Evolutionary conservation across 352 stramenopile species (phyloP), one percentile per base, ranked within the genome.

Genomic region (Pythium insidiosum): DNA sequence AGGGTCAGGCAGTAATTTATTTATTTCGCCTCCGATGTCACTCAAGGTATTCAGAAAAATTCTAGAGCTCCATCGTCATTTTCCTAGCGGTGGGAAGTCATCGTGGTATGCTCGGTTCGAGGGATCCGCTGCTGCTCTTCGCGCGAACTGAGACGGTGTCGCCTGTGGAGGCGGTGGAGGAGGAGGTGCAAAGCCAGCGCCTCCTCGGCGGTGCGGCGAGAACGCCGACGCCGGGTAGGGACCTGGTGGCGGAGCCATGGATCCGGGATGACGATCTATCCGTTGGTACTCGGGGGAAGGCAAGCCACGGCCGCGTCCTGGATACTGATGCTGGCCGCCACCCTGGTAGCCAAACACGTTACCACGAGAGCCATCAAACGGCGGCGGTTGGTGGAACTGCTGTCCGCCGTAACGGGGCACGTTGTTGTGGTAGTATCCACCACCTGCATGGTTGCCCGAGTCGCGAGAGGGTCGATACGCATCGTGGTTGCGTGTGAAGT

Each of bases 401-500:
- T 15, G 9, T 0, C 46, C 46, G 19, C 39, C 45, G 23, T 45
- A 53, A 16, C 53, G 53, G 5, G 46, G 35, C 0, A 39, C 46
- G 16, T 56, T 41, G 22, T 61, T 48, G 35, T 50, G 47, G 44
- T 53, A 50, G 9, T 47, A 26, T 7, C 26, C 43, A 34, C 9
- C 38, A 18, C 38, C 38, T 12, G 36, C 43, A 46, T 50, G 33
- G 28, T 29, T 53, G 12, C 18, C 33, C 19, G 25, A 43, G 21
- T 61, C 53, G 19, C 58, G 47, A 4, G 52, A 59, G 46, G 68
- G 68, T 9, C 72, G 73, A 33, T 83, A 86, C 16, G 65, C 67
- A 25, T 89, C 62, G 41, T 82, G 77, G 49, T 92, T 80, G 25
- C 82, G 77, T 26, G 82, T 86, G 30, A 96, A 96, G 55, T 96